phyloP scores from a whole-genome alignment of 805 yeast genomes.

The Saccharomycopsis javanensis region DNA sequence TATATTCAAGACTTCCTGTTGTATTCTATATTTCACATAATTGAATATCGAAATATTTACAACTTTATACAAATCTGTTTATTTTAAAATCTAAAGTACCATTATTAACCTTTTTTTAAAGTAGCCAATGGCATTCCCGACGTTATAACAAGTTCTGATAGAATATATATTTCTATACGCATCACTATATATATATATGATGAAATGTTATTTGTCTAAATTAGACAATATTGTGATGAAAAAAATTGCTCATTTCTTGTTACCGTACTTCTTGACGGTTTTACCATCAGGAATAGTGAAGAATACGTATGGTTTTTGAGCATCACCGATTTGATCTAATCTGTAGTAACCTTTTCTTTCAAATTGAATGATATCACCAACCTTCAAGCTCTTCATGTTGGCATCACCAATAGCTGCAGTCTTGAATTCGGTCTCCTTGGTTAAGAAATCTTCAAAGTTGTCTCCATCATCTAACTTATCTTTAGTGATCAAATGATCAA shows the following conservation, averaged over 20 bases:
- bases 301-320: slow-evolving; percentile 61
- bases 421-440: slow-evolving; percentile 80
- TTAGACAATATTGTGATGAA: background rate
- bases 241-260: slow-evolving; percentile 34
- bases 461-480: slow-evolving; percentile 94
- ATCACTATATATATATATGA: no score
- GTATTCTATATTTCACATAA: no score
- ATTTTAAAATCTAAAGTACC: no score
- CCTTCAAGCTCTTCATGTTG: slow-evolving; percentile 66
- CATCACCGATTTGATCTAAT: slow-evolving; percentile 50
- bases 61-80: no score
- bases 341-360: slow-evolving; percentile 96
- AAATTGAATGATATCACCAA: slow-evolving; percentile 84
- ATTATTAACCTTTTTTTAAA: no score
- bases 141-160: no score
- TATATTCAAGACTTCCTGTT: no score
- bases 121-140: no score
- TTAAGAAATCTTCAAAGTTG: slow-evolving; percentile 83
- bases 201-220: no score
- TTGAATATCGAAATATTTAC: no score
- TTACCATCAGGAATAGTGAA: slow-evolving; percentile 97
- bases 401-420: slow-evolving; percentile 69
- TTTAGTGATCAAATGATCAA: slow-evolving; percentile 90
- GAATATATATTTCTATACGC: no score
- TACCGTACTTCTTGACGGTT: slow-evolving; percentile 64